Evolutionary conservation across 2,329 filamentous ascomycete species (phyloP).

Genomic region (Fusarium albidum): DNA sequence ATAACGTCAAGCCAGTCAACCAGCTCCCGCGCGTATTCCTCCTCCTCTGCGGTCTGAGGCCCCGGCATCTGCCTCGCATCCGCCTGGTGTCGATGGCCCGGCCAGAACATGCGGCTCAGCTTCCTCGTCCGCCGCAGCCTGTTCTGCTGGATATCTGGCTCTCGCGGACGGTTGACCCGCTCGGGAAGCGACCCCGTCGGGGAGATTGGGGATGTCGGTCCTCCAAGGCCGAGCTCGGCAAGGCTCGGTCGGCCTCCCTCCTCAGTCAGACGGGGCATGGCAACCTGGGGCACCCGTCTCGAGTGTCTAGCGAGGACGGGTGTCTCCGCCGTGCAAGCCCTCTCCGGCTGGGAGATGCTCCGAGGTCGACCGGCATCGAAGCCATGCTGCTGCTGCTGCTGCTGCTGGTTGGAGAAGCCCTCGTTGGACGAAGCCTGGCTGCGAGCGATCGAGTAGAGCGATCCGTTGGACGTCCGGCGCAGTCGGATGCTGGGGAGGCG

Average conservation of each 20-base stretch:
- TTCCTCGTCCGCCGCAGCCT: slow-evolving; percentile 31
- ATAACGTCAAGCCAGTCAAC: slow-evolving; percentile 53
- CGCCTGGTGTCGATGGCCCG: slow-evolving; percentile 25
- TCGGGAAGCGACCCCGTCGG: slow-evolving; percentile 41
- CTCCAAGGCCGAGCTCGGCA: slow-evolving; percentile 43
- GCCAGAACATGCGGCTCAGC: slow-evolving; percentile 42
- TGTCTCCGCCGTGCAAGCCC: slow-evolving; percentile 31
- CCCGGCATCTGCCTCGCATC: background rate
- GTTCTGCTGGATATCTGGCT: background rate
- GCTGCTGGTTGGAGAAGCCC: slow-evolving; percentile 9
- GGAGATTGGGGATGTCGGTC: slow-evolving; percentile 32
- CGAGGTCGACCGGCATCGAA: slow-evolving; percentile 40
- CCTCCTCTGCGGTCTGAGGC: slow-evolving; percentile 18
- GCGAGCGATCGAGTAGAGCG: slow-evolving; percentile 21
- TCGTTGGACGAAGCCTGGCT: slow-evolving; percentile 7
- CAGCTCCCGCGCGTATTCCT: slow-evolving; percentile 50
- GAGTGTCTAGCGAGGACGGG: slow-evolving; percentile 40
- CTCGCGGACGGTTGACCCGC: slow-evolving; percentile 2
- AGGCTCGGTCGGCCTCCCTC: slow-evolving; percentile 48
- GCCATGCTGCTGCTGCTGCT: slow-evolving; percentile 23
- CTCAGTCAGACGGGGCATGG: slow-evolving; percentile 51
- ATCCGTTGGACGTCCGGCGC: slow-evolving; percentile 36
- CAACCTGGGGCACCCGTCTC: slow-evolving; percentile 43
- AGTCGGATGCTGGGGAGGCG: slow-evolving; percentile 40
- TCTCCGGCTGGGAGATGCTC: slow-evolving; percentile 48